Percentiles rank a stretch among this genome's conserved stretches.
Evolutionary conservation across 495 filamentous ascomycete species (phyloP).

Genomic region (Hypoxylon fuscum): DNA sequence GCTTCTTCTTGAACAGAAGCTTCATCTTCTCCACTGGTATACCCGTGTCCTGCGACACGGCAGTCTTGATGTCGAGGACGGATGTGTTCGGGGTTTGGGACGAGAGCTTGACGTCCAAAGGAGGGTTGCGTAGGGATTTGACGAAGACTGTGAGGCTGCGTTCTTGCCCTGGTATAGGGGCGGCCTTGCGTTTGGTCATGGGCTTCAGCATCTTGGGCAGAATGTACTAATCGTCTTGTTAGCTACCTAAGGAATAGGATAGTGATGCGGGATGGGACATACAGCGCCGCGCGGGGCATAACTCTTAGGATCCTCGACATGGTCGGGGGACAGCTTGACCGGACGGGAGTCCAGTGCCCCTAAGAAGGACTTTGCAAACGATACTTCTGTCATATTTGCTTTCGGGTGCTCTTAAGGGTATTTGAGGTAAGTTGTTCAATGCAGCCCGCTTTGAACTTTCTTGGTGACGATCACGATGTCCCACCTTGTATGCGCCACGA

Average conservation of each 20-base stretch:
- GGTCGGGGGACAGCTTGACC: slow-evolving; percentile 79
- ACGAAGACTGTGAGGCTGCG: slow-evolving; percentile 66
- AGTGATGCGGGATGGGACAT: slow-evolving; percentile 46
- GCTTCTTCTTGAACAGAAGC: slow-evolving; percentile 84
- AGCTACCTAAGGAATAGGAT: slow-evolving; percentile 14
- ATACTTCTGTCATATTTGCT: slow-evolving; percentile 78
- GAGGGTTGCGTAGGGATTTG: slow-evolving; percentile 78
- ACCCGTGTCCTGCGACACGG: slow-evolving; percentile 60
- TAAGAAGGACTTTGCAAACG: slow-evolving; percentile 86
- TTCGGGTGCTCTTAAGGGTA: not conserved
- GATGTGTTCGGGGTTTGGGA: slow-evolving; percentile 69
- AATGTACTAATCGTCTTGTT: slow-evolving; percentile 49
- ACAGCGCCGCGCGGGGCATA: slow-evolving; percentile 77
- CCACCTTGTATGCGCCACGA: slow-evolving; percentile 28
- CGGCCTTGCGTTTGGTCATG: slow-evolving; percentile 56
- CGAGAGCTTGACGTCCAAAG: slow-evolving; percentile 67
- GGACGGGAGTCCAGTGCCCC: slow-evolving; percentile 77
- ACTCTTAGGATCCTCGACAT: slow-evolving; percentile 82
- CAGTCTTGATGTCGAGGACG: slow-evolving; percentile 75
- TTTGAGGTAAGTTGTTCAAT: slow-evolving; percentile 10
- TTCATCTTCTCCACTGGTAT: slow-evolving; percentile 77
- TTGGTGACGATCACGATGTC: slow-evolving; percentile 33
- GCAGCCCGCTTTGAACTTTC: not conserved
- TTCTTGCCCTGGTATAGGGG: slow-evolving; percentile 54
- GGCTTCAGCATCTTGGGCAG: slow-evolving; percentile 59